phyloP scores from a whole-genome alignment of 768 basidiomycete species.

The Inosperma sp. region DNA sequence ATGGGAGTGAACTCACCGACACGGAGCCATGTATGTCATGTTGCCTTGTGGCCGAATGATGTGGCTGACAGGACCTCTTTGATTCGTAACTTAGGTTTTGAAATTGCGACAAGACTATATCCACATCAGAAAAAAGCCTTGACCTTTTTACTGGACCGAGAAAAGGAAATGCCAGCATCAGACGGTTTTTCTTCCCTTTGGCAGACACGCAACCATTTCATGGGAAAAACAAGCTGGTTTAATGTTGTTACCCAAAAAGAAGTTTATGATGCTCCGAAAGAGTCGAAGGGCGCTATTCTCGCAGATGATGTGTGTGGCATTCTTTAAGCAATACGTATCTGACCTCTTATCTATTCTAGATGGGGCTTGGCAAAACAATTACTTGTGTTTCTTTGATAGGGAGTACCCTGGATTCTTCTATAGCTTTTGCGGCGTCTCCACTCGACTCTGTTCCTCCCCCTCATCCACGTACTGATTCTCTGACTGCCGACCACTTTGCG shows the following conservation, averaged over 20 bases:
- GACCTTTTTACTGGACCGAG: conserved; percentile 89
- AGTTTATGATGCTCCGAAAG: conserved; percentile 56
- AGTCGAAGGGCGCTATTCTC: conserved; percentile 84
- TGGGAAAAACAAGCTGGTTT: conserved; percentile 55
- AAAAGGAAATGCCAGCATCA: conserved; percentile 54
- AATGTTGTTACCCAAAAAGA: conserved; percentile 84
- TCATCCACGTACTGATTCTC: conserved; percentile 28
- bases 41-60: conserved; percentile 14
- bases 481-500: conserved; percentile 58
- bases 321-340: conserved; percentile 9
- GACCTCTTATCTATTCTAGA: conserved; percentile 47
- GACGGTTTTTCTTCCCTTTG: conserved; percentile 72
- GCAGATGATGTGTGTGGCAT: conserved; percentile 83
- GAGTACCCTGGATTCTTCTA: conserved; percentile 70
- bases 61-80: conserved; percentile 11
- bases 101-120: conserved; percentile 84
- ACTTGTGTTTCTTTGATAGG: conserved; percentile 93
- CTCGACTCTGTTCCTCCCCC: conserved; percentile 41
- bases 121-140: conserved; percentile 98
- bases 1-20: conserved; percentile 81
- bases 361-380: conserved; percentile 98
- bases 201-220: conserved; percentile 51
- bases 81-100: conserved; percentile 39
- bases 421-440: conserved; percentile 55
- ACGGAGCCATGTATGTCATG: conserved; percentile 70